Percentiles rank a stretch among this genome's conserved stretches.
Conservation (phyloP, 139 green algal species). For the Marvania coccoides region DNA sequence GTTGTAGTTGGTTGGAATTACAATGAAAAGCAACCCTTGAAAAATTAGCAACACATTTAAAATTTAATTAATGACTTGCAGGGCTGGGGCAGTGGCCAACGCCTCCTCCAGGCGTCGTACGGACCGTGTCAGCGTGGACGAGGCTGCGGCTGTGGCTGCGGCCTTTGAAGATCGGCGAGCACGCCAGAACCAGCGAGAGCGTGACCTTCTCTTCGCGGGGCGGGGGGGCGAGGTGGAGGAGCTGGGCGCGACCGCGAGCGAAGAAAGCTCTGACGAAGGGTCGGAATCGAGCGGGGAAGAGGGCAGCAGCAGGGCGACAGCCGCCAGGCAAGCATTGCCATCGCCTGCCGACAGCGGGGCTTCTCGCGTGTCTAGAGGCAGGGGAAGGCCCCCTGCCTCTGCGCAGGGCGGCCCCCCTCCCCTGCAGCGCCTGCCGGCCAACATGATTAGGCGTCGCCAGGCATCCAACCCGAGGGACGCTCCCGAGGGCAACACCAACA, state of each 20-base stretch:
- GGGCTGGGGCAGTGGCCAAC: slow-evolving; percentile 1
- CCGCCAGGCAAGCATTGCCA: background rate
- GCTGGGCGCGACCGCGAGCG: background rate
- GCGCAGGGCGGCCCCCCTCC: background rate
- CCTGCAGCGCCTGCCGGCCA: background rate
- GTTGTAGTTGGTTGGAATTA: background rate
- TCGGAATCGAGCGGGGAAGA: background rate
- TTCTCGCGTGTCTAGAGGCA: background rate
- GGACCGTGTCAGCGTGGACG: background rate
- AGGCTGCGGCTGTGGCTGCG: background rate
- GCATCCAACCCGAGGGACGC: slow-evolving; percentile 19
- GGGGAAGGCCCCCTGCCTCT: background rate
- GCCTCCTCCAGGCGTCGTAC: background rate
- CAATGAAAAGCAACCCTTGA: background rate
- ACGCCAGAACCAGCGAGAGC: background rate
- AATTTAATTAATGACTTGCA: too few species aligned
- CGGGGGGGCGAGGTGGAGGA: slow-evolving; percentile 8
- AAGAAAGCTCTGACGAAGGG: background rate
- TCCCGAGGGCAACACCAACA: slow-evolving; percentile 2
- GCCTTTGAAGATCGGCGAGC: background rate
- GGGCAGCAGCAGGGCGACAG: background rate
- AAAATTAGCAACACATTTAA: too few species aligned
- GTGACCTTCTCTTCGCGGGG: slow-evolving; percentile 6
- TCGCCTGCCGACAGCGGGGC: background rate
- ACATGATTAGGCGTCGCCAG: slow-evolving; percentile 7